A percentile compares a stretch with the other conserved stretches of the same genome.
Evolutionary conservation across 768 basidiomycete species (phyloP).

Genomic region (Tricholomella constricta): DNA sequence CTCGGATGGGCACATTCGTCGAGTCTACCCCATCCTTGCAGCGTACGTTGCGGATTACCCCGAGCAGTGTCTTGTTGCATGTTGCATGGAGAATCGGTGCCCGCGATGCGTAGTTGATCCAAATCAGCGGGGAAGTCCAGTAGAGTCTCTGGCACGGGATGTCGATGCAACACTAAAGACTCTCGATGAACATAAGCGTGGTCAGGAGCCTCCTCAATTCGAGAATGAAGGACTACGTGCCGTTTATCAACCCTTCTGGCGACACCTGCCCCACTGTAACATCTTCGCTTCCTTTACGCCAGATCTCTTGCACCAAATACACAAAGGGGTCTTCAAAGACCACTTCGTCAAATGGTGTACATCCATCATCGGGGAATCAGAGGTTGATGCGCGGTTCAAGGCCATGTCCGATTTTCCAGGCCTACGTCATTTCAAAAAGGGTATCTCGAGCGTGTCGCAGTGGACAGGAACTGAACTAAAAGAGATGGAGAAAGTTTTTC

Average conservation of each 20-base stretch:
- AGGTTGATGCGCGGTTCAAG: constrained; percentile 37
- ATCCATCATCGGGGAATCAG: constrained; percentile 20
- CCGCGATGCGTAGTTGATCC: constrained; percentile 25
- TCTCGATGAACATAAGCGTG: not conserved
- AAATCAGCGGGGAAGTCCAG: constrained; percentile 5
- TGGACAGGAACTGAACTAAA: constrained; percentile 7
- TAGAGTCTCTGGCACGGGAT: not conserved
- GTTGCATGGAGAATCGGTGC: constrained; percentile 24
- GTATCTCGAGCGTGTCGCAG: not conserved
- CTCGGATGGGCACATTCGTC: constrained; percentile 29
- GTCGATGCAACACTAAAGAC: not conserved
- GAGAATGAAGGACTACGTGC: constrained; percentile 10
- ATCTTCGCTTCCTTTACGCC: no score
- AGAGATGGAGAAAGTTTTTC: constrained; percentile 20
- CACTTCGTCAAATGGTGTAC: constrained; percentile 38
- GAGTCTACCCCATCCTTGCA: constrained; percentile 27
- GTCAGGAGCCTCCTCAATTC: constrained; percentile 6
- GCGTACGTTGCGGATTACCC: constrained; percentile 32
- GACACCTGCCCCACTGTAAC: constrained; percentile 35
- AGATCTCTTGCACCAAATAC: no score
- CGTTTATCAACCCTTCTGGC: constrained; percentile 38
- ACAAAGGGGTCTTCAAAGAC: constrained; percentile 50
- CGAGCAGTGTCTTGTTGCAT: constrained; percentile 37
- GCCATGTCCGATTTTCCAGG: constrained; percentile 31
- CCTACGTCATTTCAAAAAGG: constrained; percentile 19